Conservation (phyloP, 2,329 filamentous ascomycete genomes). For the Hymenoscyphus albidus region DNA sequence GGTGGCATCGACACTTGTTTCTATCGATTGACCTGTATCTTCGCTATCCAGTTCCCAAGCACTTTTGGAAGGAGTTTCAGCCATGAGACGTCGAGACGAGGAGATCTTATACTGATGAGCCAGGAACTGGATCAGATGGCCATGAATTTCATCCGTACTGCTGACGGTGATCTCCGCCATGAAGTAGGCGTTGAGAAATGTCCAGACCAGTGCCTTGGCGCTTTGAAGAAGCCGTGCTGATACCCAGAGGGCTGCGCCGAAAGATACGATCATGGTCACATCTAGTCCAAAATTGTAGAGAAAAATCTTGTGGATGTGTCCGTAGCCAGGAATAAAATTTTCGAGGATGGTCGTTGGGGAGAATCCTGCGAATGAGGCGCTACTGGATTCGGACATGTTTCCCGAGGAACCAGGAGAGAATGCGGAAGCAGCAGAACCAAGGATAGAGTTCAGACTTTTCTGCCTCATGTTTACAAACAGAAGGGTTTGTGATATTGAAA, state of each 20-base stretch:
- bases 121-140: conserved; percentile 56
- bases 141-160: conserved; percentile 55
- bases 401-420: conserved; percentile 16
- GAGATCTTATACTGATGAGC: conserved; percentile 49
- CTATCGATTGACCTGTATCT: conserved; percentile 44
- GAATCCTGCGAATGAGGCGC: conserved; percentile 9
- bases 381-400: conserved; percentile 14
- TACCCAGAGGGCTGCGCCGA: conserved; percentile 38
- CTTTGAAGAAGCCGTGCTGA: conserved; percentile 40
- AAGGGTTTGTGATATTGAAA: neutral
- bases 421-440: conserved; percentile 19
- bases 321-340: conserved; percentile 34
- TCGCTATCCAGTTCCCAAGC: conserved; percentile 47
- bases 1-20: conserved; percentile 40
- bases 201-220: conserved; percentile 36
- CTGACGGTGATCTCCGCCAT: conserved; percentile 51
- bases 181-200: conserved; percentile 43
- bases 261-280: conserved; percentile 31
- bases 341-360: conserved; percentile 31
- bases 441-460: conserved; percentile 17
- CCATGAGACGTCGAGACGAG: conserved; percentile 50
- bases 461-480: conserved; percentile 16
- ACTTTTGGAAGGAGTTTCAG: conserved; percentile 51
- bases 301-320: conserved; percentile 31
- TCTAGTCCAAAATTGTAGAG: conserved; percentile 31